These are phyloP conservation scores for Dentiscutata heterogama DNA, from an alignment of 371 early-diverging fungal species.

Conservation along the genomic window DNA sequence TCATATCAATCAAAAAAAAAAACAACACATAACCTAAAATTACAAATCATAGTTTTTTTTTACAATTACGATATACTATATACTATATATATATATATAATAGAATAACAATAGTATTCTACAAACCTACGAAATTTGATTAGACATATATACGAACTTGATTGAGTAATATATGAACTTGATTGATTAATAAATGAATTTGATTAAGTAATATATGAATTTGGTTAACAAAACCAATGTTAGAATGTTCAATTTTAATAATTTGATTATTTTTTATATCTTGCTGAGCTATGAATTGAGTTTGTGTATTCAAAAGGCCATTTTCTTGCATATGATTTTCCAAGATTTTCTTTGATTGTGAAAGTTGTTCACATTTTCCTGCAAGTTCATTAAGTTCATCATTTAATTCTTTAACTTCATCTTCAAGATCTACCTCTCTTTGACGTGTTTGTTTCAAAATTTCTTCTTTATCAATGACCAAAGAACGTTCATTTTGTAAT, in stretches of 20 bases:
- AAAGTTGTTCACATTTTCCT: conserved; percentile 69
- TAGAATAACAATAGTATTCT: too few relatives aligned
- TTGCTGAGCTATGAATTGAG: conserved; percentile 76
- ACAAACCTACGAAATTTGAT: too few relatives aligned
- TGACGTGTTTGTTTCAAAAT: conserved; percentile 71
- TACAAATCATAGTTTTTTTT: too few relatives aligned
- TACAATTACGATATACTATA: too few relatives aligned
- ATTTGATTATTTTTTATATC: conserved; percentile 81
- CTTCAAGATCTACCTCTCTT: conserved; percentile 58
- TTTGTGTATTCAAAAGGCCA: conserved; percentile 61
- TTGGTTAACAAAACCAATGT: neutral
- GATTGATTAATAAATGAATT: too few relatives aligned
- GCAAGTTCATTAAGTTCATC: conserved; percentile 72
- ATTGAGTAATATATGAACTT: too few relatives aligned
- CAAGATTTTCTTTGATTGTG: conserved; percentile 57
- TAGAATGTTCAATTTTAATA: conserved; percentile 52
- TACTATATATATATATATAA: too few relatives aligned
- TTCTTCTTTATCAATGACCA: conserved; percentile 83
- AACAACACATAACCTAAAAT: too few relatives aligned
- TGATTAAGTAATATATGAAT: too few relatives aligned
- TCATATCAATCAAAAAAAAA: too few relatives aligned
- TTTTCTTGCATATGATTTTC: conserved; percentile 66
- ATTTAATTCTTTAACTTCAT: conserved; percentile 58
- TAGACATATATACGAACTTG: too few relatives aligned
- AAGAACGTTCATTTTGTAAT: conserved; percentile 74